Base-by-base conservation (phyloP, 108 stramenopile species). In the Phaeodactylum tricornutum region DNA sequence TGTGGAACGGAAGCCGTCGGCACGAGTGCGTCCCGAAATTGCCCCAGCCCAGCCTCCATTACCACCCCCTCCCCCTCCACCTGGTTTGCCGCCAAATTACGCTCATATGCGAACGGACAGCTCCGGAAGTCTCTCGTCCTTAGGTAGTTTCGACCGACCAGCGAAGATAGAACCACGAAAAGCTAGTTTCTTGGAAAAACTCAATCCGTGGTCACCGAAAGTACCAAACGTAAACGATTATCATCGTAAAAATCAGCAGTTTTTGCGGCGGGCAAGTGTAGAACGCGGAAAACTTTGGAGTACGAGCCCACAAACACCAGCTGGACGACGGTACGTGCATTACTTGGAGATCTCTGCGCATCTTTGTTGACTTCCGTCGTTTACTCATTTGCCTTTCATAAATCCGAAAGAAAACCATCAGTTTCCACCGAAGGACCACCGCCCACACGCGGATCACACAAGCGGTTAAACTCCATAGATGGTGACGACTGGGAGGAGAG, bases 401-500 rank as follows among this genome's bases (percentile, higher is more conserved):
- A 44, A 44, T 25, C 22, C 43, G 25, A 21, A 21, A 44, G 14
- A n/a, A 1, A n/a, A 21, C n/a, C 16, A 9, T 44, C 43, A 24
- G 40, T 36, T 20, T 67, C 66, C 7, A 33, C 43, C 0, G 66
- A 67, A 46, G 51, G 68, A 27, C 70, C 70, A 23, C 70, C 70
- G 15, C 48, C 58, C 8, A 53, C 39, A 22, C 42, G 64, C 23
- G 70, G 70, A 29, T 61, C 64, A 0, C 63, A 65, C 44, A 53
- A 50, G 52, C 64, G 70, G 15, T 57, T 71, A 26, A 35, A 48
- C 12, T 59, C 70, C 11, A 71, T 71, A 30, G 49, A 53, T 38
- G 61, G 65, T 43, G 70, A 71, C 34, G 64, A 65, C n/a, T 71
- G 70, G 70, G 64, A 59, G 52, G 43, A 53, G 9, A 16, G 41